Percentiles rank a stretch among this genome's conserved stretches.
Evolutionary conservation across 2,329 filamentous ascomycete species (phyloP).

Genomic region (Claviceps maximensis): DNA sequence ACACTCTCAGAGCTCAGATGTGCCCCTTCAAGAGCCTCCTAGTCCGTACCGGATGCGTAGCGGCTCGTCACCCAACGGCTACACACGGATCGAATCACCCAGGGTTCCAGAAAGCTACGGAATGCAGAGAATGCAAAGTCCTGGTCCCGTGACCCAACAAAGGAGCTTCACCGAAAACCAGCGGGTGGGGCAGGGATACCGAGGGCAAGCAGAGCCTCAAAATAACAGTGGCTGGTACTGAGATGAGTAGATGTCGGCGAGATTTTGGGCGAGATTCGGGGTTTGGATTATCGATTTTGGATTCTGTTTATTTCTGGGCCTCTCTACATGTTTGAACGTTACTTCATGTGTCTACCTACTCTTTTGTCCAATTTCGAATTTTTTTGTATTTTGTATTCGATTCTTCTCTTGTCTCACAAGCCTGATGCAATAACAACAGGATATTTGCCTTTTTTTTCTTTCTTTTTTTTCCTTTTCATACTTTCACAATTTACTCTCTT

Average conservation of each 20-base stretch:
- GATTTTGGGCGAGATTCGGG: not conserved
- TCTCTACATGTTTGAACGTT: not conserved
- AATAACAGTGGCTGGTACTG: not conserved
- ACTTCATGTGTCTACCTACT: not conserved
- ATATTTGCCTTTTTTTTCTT: too few relatives aligned
- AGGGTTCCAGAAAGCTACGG: constrained; percentile 7
- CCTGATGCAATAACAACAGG: too few relatives aligned
- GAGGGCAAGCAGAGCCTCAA: not conserved
- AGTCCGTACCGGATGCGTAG: constrained; percentile 5
- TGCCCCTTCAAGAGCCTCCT: not conserved
- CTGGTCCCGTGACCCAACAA: constrained; percentile 2
- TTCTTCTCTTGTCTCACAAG: too few relatives aligned
- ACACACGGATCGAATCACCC: constrained; percentile 8
- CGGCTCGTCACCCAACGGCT: constrained; percentile 2
- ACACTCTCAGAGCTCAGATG: not conserved
- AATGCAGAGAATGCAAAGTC: constrained; percentile 7
- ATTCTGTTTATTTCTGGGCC: not conserved
- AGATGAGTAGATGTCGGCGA: not conserved
- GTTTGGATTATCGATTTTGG: not conserved
- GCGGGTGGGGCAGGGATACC: constrained; percentile 2
- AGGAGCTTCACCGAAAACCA: constrained; percentile 9
- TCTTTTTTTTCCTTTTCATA: too few relatives aligned
- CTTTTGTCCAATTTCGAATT: not conserved
- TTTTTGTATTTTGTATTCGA: too few relatives aligned
- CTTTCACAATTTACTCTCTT: too few relatives aligned